phyloP scores from a whole-genome alignment of 2,329 filamentous ascomycete species.

The Neopestalotiopsis sp. region DNA sequence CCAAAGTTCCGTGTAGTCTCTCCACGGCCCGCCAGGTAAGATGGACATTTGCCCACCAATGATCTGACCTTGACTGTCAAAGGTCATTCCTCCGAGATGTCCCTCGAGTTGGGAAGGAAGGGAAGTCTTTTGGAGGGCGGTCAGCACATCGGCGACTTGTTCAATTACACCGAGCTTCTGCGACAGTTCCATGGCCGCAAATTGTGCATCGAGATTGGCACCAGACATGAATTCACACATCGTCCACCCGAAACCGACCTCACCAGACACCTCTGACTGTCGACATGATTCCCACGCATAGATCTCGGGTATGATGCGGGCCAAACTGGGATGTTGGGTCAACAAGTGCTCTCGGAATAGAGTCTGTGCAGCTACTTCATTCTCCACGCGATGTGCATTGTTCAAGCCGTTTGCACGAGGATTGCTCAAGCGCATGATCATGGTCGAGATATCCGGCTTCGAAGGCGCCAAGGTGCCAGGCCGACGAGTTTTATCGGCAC shows the following conservation, averaged over 20 bases:
- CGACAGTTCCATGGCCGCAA: slow-evolving; percentile 15
- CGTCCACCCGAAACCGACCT: slow-evolving; percentile 26
- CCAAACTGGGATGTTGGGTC: slow-evolving; percentile 7
- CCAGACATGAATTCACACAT: slow-evolving; percentile 31
- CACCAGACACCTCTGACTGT: background rate
- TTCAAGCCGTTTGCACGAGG: slow-evolving; percentile 26
- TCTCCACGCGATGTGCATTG: slow-evolving; percentile 32
- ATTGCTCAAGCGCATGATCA: slow-evolving; percentile 32
- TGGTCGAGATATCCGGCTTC: slow-evolving; percentile 15
- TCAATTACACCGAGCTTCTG: slow-evolving; percentile 23
- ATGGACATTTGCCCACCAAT: slow-evolving; percentile 23
- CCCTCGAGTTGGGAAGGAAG: slow-evolving; percentile 23
- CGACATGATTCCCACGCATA: slow-evolving; percentile 24
- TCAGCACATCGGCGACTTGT: slow-evolving; percentile 28
- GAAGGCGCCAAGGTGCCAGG: slow-evolving; percentile 19
- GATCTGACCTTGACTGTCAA: slow-evolving; percentile 23
- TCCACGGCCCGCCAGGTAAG: slow-evolving; percentile 17
- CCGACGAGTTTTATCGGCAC: background rate
- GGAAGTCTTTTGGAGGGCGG: slow-evolving; percentile 22
- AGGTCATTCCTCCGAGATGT: slow-evolving; percentile 27
- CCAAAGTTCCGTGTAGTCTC: slow-evolving; percentile 17
- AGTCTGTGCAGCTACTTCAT: slow-evolving; percentile 30
- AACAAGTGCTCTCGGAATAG: slow-evolving; percentile 25
- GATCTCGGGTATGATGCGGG: slow-evolving; percentile 26
- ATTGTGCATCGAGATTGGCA: slow-evolving; percentile 26